Base-by-base conservation (phyloP, 2,329 filamentous ascomycete genomes). In the Venturia effusa region DNA sequence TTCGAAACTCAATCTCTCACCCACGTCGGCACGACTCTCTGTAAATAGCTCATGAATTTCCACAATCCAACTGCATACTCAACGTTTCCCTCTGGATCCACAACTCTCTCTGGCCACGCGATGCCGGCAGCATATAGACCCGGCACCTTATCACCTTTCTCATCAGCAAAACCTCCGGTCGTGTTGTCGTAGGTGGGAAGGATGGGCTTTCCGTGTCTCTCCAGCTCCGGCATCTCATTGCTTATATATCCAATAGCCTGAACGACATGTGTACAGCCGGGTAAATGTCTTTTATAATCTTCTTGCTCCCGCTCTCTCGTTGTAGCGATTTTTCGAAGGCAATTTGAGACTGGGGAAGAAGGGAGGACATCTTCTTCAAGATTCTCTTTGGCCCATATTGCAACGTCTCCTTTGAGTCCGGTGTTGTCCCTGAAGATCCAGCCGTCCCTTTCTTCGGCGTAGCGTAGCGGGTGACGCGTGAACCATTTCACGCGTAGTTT, bases 381-480 rank as follows among this genome's bases (percentile, higher is more conserved):
- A 64, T 86, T 81, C 30, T 80, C 73, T 51, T 78, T 79, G 0
- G 85, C 85, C 76, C 84, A 88, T 5, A 78, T 75, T 0, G 84
- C 84, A 0, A 83, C 84, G 43, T 79, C 75, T 24, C 85, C 84
- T 71, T 88, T 87, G 34, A 88, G 76, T 3, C 85, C 85, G 0
- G 84, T 87, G 72, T 87, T 88, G 69, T 88, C 85, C 63, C 82
- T 79, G 32, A 85, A 72, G 65, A 87, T 86, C 83, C 84, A 87
- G 64, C 82, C 83, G 66, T 85, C 83, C 73, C 78, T 83, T 70
- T 81, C 83, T 68, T 83, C 80, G 19, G 85, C 85, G 67, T 87
- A 88, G 30, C 82, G 81, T 11, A 87, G 77, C 0, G 78, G 73
- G 67, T 84, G 81, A n/a, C 85, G 37, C 63, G 78, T 74, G 64